Evolutionary conservation across 805 yeast species (phyloP).

Genomic region (Metschnikowia vanudenii): DNA sequence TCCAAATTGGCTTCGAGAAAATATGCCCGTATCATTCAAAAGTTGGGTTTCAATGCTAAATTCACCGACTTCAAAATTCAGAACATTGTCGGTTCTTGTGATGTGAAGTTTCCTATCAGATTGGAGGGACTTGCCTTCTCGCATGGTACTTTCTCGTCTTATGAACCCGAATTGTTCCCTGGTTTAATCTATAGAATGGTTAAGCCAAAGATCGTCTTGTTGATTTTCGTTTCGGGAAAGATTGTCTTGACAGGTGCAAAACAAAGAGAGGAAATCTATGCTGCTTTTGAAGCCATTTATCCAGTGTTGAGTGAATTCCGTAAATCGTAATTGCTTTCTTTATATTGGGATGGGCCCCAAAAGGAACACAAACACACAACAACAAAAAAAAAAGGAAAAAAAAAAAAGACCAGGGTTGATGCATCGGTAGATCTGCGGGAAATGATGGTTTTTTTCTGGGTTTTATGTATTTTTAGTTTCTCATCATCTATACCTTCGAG

Average conservation of each 20-base stretch:
- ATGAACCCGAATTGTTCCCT: slow-evolving; percentile 97
- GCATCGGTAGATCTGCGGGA: slow-evolving; percentile 5
- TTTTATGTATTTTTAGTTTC: slow-evolving; percentile 12
- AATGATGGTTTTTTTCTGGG: slow-evolving; percentile 12
- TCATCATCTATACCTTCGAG: slow-evolving; percentile 9
- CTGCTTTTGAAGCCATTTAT: slow-evolving; percentile 96
- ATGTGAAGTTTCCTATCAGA: slow-evolving; percentile 96
- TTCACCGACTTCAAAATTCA: slow-evolving; percentile 98
- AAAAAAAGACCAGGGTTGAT: background rate
- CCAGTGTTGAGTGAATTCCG: slow-evolving; percentile 98
- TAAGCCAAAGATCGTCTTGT: slow-evolving; percentile 92
- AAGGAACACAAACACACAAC: background rate
- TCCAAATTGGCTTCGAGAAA: slow-evolving; percentile 97
- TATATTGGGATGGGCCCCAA: background rate
- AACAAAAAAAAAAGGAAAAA: background rate
- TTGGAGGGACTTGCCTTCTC: slow-evolving; percentile 96
- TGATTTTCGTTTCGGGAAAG: slow-evolving; percentile 95
- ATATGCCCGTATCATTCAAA: slow-evolving; percentile 96
- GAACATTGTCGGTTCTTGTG: slow-evolving; percentile 98
- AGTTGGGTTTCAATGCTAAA: slow-evolving; percentile 95
- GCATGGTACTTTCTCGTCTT: slow-evolving; percentile 98
- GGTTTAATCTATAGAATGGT: slow-evolving; percentile 99
- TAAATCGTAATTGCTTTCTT: slow-evolving; percentile 48
- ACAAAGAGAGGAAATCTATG: slow-evolving; percentile 97
- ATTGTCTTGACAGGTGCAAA: slow-evolving; percentile 98